phyloP scores from a whole-genome alignment of 768 basidiomycete species.

The Exsudoporus frostii region DNA sequence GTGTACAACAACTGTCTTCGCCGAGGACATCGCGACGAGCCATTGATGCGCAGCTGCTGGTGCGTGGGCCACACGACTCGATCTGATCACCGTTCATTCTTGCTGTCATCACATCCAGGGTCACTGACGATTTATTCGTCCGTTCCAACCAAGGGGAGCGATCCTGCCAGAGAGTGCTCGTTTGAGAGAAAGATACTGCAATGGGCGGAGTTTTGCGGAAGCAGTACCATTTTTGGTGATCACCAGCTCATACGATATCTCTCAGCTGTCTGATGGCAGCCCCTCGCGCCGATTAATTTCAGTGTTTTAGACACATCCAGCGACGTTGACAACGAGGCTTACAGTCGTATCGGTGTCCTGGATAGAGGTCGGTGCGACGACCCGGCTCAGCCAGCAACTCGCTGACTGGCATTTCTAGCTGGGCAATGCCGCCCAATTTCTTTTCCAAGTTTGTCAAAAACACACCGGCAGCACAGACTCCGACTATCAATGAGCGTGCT shows the following conservation, averaged over 20 bases:
- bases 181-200: background rate
- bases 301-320: background rate
- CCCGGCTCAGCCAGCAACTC: background rate
- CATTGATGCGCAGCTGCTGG: background rate
- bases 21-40: background rate
- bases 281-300: background rate
- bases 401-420: background rate
- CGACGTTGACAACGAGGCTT: background rate
- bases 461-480: conserved; percentile 10
- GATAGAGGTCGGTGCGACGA: conserved; percentile 2
- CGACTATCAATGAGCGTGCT: background rate
- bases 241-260: background rate
- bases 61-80: background rate
- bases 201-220: background rate
- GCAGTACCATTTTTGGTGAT: background rate
- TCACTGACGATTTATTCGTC: background rate
- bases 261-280: background rate
- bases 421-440: conserved; percentile 30
- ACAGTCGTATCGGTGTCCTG: background rate
- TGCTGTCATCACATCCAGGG: background rate
- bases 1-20: background rate
- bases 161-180: background rate
- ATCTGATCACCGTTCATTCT: background rate
- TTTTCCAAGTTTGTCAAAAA: conserved; percentile 30
- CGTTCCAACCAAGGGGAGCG: background rate